A percentile compares a stretch with the other conserved stretches of the same genome.
These are phyloP conservation scores for Xylariaceae sp. DNA, from an alignment of 2,329 filamentous ascomycete genomes.

Conservation along the genomic window DNA sequence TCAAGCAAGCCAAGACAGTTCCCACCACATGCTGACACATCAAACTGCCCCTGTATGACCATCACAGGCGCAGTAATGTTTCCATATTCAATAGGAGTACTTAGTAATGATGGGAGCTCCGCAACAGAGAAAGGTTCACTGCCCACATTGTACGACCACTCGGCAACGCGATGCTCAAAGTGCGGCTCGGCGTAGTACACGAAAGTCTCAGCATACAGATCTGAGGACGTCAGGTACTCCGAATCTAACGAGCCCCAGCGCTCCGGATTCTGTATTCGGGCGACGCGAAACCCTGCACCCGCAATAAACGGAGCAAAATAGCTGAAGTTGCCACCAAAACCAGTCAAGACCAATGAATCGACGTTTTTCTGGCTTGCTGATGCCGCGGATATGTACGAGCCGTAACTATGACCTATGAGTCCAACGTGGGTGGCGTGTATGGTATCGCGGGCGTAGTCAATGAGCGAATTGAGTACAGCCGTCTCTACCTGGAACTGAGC, in stretches of 20 bases:
- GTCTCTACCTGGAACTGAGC: conserved; percentile 43
- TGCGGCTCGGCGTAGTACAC: conserved; percentile 34
- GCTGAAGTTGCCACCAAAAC: conserved; percentile 37
- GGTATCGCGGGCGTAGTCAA: conserved; percentile 33
- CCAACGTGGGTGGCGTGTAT: conserved; percentile 35
- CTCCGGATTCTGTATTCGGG: conserved; percentile 28
- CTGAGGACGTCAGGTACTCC: conserved; percentile 35
- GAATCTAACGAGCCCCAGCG: conserved; percentile 39
- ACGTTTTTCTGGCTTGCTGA: conserved; percentile 30
- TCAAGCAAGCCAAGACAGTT: conserved; percentile 37
- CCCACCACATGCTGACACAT: conserved; percentile 40
- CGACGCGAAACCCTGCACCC: conserved; percentile 38
- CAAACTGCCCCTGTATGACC: conserved; percentile 38
- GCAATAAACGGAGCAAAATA: conserved; percentile 39
- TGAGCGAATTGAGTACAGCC: conserved; percentile 37
- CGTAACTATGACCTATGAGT: conserved; percentile 42
- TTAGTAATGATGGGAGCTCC: conserved; percentile 39
- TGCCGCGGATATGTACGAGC: conserved; percentile 37
- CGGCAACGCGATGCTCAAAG: conserved; percentile 38
- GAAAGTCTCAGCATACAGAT: conserved; percentile 38
- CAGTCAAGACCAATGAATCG: conserved; percentile 37
- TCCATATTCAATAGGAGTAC: conserved; percentile 29
- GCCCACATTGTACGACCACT: conserved; percentile 36
- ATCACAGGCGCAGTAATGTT: conserved; percentile 35
- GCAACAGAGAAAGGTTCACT: conserved; percentile 40